These are phyloP conservation scores for Globisporangium paddicum DNA, from an alignment of 352 stramenopile genomes.

Conservation along the genomic window DNA sequence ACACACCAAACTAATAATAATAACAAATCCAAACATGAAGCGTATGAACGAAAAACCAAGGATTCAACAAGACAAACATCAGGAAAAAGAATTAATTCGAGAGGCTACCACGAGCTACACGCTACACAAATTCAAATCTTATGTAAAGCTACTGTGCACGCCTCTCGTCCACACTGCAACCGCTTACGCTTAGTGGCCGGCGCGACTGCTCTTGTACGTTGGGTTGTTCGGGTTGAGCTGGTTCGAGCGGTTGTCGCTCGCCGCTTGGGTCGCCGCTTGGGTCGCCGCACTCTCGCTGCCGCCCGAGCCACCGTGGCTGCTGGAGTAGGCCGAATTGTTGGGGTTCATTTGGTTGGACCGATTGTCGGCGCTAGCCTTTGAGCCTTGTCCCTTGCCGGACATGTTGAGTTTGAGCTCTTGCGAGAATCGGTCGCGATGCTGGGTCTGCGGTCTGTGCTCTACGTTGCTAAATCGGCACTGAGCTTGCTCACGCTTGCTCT, in stretches of 20 bases:
- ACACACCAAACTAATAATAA: not conserved
- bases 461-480: not conserved
- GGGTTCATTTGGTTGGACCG: constrained; percentile 8
- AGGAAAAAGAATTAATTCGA: not conserved
- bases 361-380: constrained; percentile 24
- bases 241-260: constrained; percentile 21
- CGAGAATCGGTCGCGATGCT: too few species aligned
- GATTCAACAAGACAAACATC: too few species aligned
- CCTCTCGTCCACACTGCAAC: not conserved
- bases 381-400: constrained; percentile 2
- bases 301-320: constrained; percentile 7
- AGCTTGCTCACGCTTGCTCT: not conserved
- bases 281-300: not conserved
- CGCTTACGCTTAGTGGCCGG: not conserved
- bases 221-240: constrained; percentile 43
- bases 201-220: constrained; percentile 16
- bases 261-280: constrained; percentile 14
- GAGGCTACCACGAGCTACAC: not conserved
- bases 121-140: not conserved
- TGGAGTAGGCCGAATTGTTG: constrained; percentile 3
- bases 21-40: too few species aligned
- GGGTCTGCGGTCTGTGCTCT: not conserved
- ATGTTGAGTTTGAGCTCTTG: not conserved
- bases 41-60: too few species aligned
- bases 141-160: not conserved